Percentiles rank a stretch among this genome's conserved stretches.
Evolutionary conservation across 208 protist species (phyloP).

Genomic region (Leishmania arabica): DNA sequence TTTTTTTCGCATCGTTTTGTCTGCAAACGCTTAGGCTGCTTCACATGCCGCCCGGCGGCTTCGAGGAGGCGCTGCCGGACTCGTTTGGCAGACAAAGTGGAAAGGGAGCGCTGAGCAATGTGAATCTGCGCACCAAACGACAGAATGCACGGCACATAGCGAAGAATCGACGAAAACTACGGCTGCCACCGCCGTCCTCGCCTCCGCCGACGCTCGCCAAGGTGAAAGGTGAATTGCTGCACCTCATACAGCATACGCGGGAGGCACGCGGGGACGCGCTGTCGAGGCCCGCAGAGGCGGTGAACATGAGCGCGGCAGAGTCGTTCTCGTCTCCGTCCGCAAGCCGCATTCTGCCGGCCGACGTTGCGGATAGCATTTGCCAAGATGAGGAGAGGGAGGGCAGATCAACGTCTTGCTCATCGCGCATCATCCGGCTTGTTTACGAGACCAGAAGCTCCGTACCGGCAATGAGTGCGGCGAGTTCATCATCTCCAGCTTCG

Average conservation of each 20-base stretch:
- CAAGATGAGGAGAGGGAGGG: background rate
- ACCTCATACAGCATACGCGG: slow-evolving; percentile 23
- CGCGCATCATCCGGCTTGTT: background rate
- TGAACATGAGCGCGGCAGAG: slow-evolving; percentile 3
- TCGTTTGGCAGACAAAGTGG: slow-evolving; percentile 48
- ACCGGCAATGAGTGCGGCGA: slow-evolving; percentile 16
- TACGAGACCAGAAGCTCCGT: background rate
- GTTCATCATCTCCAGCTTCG: slow-evolving; percentile 16
- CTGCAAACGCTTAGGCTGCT: slow-evolving; percentile 17
- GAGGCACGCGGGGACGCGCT: slow-evolving; percentile 16
- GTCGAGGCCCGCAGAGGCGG: slow-evolving; percentile 1
- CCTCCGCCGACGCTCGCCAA: slow-evolving; percentile 5
- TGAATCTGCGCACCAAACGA: slow-evolving; percentile 42
- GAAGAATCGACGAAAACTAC: slow-evolving; percentile 15
- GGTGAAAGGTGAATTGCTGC: slow-evolving; percentile 26
- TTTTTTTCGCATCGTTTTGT: background rate
- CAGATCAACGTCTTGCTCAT: background rate
- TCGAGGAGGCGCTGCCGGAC: slow-evolving; percentile 52
- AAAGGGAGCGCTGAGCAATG: slow-evolving; percentile 56
- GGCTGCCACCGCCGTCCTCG: slow-evolving; percentile 1
- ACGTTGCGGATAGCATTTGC: slow-evolving; percentile 6
- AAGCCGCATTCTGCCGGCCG: slow-evolving; percentile 12
- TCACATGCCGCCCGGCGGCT: slow-evolving; percentile 56
- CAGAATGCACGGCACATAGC: slow-evolving; percentile 11
- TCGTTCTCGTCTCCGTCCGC: slow-evolving; percentile 2